Percentiles rank a stretch among this genome's conserved stretches.
Conservation (phyloP, 2,329 filamentous ascomycete species). For the Microascus cirrosus region DNA sequence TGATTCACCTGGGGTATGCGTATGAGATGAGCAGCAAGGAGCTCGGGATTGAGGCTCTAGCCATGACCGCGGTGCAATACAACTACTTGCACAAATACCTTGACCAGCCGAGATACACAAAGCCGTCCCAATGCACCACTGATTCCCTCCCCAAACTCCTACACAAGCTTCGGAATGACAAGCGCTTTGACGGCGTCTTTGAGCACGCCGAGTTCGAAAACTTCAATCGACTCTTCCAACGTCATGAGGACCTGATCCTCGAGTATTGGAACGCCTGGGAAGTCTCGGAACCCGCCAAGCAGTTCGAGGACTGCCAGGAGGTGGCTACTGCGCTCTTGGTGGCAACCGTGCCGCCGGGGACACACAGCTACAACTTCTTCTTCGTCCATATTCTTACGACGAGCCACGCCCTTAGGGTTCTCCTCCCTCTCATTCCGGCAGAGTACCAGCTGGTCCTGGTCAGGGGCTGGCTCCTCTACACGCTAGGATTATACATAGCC, state of each 20-base stretch:
- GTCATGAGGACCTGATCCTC: constrained; percentile 59
- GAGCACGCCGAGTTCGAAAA: constrained; percentile 47
- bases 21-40: constrained; percentile 80
- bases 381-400: constrained; percentile 72
- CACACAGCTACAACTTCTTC: constrained; percentile 70
- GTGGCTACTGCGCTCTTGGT: constrained; percentile 51
- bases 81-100: constrained; percentile 53
- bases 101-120: constrained; percentile 64
- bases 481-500: constrained; percentile 65
- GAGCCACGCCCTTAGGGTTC: constrained; percentile 76
- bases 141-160: constrained; percentile 61
- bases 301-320: constrained; percentile 64
- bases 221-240: constrained; percentile 54
- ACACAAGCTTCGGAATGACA: constrained; percentile 55
- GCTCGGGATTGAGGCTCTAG: constrained; percentile 78
- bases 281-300: constrained; percentile 55
- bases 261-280: constrained; percentile 90
- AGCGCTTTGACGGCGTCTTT: constrained; percentile 58
- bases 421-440: constrained; percentile 66
- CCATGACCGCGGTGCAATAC: constrained; percentile 49
- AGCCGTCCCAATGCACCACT: constrained; percentile 45
- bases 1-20: constrained; percentile 94
- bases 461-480: constrained; percentile 82
- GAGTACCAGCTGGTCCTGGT: constrained; percentile 65
- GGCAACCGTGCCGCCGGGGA: constrained; percentile 42